phyloP scores from a whole-genome alignment of 2,329 filamentous ascomycete species.

The Colletotrichum acutatum region DNA sequence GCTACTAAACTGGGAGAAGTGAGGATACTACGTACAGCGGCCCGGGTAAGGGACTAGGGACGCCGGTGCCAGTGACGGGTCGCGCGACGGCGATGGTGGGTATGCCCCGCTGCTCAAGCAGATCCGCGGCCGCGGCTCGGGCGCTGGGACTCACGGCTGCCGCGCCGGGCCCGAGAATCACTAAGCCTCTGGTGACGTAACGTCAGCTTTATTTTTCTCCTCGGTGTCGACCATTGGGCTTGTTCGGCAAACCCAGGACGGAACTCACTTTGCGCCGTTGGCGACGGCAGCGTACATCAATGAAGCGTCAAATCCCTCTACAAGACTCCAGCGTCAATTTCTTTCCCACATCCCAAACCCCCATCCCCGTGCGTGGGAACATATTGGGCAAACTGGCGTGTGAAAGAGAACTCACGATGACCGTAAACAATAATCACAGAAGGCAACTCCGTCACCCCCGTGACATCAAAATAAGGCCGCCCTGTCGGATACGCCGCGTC shows the following conservation, averaged over 20 bases:
- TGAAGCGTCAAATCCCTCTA: slow-evolving; percentile 46
- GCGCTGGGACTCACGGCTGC: slow-evolving; percentile 43
- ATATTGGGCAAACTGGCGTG: too few species aligned
- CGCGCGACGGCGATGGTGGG: slow-evolving; percentile 43
- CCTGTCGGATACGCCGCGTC: slow-evolving; percentile 55
- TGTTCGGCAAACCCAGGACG: not conserved
- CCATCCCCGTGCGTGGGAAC: not conserved
- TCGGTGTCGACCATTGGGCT: not conserved
- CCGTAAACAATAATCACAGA: slow-evolving; percentile 59
- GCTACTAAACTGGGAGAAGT: too few species aligned
- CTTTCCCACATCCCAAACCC: too few species aligned
- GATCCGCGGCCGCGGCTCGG: slow-evolving; percentile 40
- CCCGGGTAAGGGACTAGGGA: slow-evolving; percentile 38
- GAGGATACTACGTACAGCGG: slow-evolving; percentile 23
- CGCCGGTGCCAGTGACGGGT: slow-evolving; percentile 42
- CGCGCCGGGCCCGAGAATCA: slow-evolving; percentile 46
- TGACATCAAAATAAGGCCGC: slow-evolving; percentile 49
- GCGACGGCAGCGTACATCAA: slow-evolving; percentile 45
- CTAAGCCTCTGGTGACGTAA: slow-evolving; percentile 38
- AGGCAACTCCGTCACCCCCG: slow-evolving; percentile 50
- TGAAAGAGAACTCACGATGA: slow-evolving; percentile 45
- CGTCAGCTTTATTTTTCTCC: not conserved
- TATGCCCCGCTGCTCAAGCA: slow-evolving; percentile 41
- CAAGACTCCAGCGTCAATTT: too few species aligned
- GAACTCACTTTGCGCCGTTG: slow-evolving; percentile 45